Base-by-base conservation (phyloP, 441 rosid genomes). In the Mallotus japonicus region DNA sequence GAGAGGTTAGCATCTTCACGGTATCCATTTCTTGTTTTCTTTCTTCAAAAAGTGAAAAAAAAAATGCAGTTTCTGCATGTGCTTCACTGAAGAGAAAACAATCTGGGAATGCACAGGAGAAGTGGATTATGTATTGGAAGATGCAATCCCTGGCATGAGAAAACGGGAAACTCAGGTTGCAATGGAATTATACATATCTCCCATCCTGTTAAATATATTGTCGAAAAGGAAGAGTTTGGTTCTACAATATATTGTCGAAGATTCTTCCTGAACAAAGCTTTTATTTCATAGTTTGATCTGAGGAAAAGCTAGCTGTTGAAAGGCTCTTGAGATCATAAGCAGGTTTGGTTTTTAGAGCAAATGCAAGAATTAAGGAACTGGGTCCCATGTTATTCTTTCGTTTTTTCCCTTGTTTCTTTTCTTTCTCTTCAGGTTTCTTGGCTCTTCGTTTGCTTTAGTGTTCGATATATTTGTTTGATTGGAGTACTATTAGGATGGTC, bases 51-150 rank as follows among this genome's bases (percentile, higher is more conserved):
- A 67, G 44, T 20, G 44, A 34, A 10, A 37, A 22, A 22, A 8
- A 28, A 10, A 37, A 37, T 37, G 37, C 1, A 7, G 17, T 19
- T n/a, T 24, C 44, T 49, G 12, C 11, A 19, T 50, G 14, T 32
- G 22, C 47, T 70, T 56, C 61, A 11, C 19, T 57, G 54, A 50
- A 14, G 15, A 19, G 40, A 54, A 5, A 56, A 13, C 49, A 8
- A 47, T 58, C 34, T 54, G 69, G 24, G 19, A 32, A 67, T 62
- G 44, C 62, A 22, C 62, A 64, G 83, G 57, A 55, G 32, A 24
- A 28, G 40, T 10, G 32, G n/a, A 62, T 62, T 22, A 42, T 49
- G 40, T 24, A 40, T 55, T 71, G 22, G 62, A 71, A 62, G 58
- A 49, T 66, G 28, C 15, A 34, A 19, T 74, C 32, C 20, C 62